Percentiles rank a stretch among this genome's conserved stretches.
Conservation (phyloP, 1,284 basidiomycete genomes). For the Ganoderma leucocontextum region DNA sequence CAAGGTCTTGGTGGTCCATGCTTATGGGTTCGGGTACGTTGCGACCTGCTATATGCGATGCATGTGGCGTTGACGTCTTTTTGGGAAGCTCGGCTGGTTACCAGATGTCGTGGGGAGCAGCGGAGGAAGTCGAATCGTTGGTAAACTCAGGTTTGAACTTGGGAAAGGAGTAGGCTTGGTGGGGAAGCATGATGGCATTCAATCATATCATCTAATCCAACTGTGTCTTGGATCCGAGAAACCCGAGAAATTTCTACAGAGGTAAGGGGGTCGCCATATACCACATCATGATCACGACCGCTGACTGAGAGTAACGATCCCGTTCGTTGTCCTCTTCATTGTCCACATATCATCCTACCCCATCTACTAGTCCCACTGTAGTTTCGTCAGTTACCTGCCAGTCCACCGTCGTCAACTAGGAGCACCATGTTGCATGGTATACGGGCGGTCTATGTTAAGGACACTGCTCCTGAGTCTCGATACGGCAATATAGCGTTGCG, state of each 20-base stretch:
- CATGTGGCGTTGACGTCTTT: constrained; percentile 38
- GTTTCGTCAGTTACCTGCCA: neutral
- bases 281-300: neutral
- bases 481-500: neutral
- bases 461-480: neutral
- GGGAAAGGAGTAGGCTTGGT: constrained; percentile 9
- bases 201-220: neutral
- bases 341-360: neutral
- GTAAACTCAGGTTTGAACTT: constrained; percentile 25
- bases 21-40: constrained; percentile 63
- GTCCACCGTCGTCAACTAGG: neutral
- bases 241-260: neutral
- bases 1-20: constrained; percentile 67
- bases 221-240: neutral
- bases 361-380: neutral
- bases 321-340: neutral
- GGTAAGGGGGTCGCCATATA: neutral
- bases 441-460: neutral
- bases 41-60: constrained; percentile 14
- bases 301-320: neutral
- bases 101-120: constrained; percentile 79
- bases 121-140: constrained; percentile 49
- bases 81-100: constrained; percentile 70
- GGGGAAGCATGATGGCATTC: neutral
- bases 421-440: neutral